Conservation (phyloP, 495 filamentous ascomycete genomes). For the Penicillium silybi region DNA sequence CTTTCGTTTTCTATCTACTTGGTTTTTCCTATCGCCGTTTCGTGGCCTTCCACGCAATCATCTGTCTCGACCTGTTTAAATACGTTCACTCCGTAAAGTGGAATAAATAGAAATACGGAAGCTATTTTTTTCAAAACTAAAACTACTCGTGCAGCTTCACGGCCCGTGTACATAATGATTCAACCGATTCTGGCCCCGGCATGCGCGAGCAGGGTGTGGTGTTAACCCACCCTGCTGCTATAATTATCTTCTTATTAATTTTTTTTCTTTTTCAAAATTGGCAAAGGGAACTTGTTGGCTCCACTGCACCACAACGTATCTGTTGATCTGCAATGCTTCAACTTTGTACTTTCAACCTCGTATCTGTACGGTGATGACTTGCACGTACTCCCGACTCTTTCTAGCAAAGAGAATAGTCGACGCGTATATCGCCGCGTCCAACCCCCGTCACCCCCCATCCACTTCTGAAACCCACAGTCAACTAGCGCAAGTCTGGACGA, state of each 20-base stretch:
- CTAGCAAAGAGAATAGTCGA: neutral
- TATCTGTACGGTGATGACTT: no score
- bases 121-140: no score
- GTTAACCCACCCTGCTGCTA: neutral
- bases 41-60: slow-evolving; percentile 23
- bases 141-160: no score
- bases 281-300: neutral
- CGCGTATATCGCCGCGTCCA: slow-evolving; percentile 12
- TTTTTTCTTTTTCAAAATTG: neutral
- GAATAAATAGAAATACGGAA: neutral
- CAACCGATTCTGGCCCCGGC: neutral
- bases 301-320: neutral
- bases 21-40: slow-evolving; percentile 5
- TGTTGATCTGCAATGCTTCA: neutral
- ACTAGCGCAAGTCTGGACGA: neutral
- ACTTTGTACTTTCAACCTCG: no score
- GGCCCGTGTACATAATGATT: neutral
- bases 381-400: no score
- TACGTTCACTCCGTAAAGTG: neutral
- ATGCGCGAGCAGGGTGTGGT: neutral
- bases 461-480: neutral
- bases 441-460: slow-evolving; percentile 1
- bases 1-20: neutral
- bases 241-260: neutral
- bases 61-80: neutral